These are phyloP conservation scores for Gracilaria vermiculophylla DNA, from an alignment of 23 red algal genomes.

Conservation along the genomic window DNA sequence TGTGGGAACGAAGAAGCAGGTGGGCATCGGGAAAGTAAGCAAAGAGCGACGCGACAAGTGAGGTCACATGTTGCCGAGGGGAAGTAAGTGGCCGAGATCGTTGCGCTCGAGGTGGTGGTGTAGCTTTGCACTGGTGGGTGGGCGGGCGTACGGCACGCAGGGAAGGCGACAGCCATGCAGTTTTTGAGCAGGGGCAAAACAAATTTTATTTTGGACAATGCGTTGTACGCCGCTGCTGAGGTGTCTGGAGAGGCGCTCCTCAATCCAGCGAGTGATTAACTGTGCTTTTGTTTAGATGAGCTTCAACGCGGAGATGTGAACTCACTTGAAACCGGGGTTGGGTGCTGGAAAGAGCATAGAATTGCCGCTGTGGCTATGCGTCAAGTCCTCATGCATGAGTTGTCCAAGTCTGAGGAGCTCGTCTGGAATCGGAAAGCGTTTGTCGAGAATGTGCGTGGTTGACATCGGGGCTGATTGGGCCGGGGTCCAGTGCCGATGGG, in stretches of 20 bases:
- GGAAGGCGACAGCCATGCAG: too few relatives aligned
- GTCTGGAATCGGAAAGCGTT: not conserved
- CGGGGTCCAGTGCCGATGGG: not conserved
- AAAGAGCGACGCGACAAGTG: not conserved
- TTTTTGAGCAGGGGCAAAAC: too few relatives aligned
- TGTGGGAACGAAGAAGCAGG: not conserved
- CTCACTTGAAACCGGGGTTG: not conserved
- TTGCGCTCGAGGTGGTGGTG: too few relatives aligned
- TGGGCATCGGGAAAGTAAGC: not conserved
- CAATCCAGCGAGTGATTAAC: not conserved
- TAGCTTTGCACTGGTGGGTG: too few relatives aligned
- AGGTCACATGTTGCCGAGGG: too few relatives aligned
- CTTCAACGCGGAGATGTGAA: not conserved
- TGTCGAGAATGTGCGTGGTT: not conserved
- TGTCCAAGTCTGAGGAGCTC: slow-evolving; percentile 18
- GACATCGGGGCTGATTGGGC: not conserved
- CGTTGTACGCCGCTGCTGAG: not conserved
- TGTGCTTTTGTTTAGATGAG: too few relatives aligned
- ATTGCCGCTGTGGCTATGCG: not conserved
- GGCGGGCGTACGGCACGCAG: too few relatives aligned
- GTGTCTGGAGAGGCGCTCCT: not conserved
- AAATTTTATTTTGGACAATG: too few relatives aligned
- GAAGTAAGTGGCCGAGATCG: too few relatives aligned
- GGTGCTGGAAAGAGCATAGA: not conserved
- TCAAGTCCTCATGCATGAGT: not conserved